Evolutionary conservation across 371 early-diverging fungal genomes (phyloP).

Genomic region (Apophysomyces ossiformis): DNA sequence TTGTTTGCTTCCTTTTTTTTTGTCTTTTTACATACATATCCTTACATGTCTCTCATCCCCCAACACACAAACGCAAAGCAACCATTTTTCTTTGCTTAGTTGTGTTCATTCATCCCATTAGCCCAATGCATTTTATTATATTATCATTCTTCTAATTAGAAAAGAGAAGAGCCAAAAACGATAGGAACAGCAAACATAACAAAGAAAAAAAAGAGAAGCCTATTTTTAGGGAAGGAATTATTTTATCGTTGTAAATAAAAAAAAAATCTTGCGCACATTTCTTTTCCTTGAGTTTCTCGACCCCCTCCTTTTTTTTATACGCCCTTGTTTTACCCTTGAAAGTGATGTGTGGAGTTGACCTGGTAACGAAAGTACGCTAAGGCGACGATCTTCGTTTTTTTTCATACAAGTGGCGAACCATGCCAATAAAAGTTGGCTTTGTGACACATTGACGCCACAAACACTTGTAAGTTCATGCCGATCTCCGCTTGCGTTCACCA

Average conservation of each 20-base stretch:
- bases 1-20: neutral
- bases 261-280: constrained; percentile 4
- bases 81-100: neutral
- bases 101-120: no score
- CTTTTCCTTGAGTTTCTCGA: neutral
- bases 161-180: neutral
- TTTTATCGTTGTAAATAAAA: constrained; percentile 8
- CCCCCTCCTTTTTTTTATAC: neutral
- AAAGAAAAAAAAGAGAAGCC: neutral
- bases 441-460: constrained; percentile 11
- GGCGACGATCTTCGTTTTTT: neutral
- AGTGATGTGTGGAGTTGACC: constrained; percentile 4
- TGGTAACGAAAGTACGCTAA: neutral
- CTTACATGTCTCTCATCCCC: neutral
- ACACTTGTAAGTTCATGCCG: neutral
- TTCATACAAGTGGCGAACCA: neutral
- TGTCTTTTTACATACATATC: neutral
- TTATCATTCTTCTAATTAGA: neutral
- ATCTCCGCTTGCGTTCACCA: constrained; percentile 6
- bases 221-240: constrained; percentile 8
- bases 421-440: constrained; percentile 6
- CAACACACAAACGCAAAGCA: neutral
- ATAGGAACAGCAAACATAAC: no score
- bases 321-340: neutral
- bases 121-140: neutral